Evolutionary conservation across 768 basidiomycete genomes (phyloP), one percentile per base, ranked within the genome.

Genomic region (Leccinum incarnatum): DNA sequence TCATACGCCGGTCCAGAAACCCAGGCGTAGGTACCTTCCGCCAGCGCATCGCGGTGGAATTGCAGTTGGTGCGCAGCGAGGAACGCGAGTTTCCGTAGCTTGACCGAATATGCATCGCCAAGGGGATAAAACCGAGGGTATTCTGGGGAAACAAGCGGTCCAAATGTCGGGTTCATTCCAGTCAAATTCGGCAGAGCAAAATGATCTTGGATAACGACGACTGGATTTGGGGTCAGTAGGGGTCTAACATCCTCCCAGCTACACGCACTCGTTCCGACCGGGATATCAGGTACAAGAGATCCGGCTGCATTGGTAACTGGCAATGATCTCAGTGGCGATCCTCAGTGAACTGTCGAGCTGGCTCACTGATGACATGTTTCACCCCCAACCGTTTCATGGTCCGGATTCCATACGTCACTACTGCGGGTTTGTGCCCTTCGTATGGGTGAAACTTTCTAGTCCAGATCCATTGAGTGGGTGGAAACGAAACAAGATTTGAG

Each of bases 1-100:
- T 95, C 93, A 68, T 95, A 95, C 8, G 91, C 90, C 14, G 94
- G 93, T 0, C 94, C 93, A 30, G 85, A 82, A 49, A 95, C 93
- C 90, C 91, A 95, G 1, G 92, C 92, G 64, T 95, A 95, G 2
- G 82, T 84, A 0, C 94, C 93, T 69, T 95, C 93, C 2, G 82
- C 83, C 12, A 95, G 76, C 3, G 86, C 85, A 27, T 77, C 75
- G 3, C 75, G 72, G 4, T 74, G 72, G 7, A 93, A 70, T 2
- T 76, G 71, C 36, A 95, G 81, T 23, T 81, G 69, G 63, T 88
- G 80, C 0, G 91, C 83, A 0, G 92, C 86, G 19, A 83, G 79
- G 74, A 93, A 95, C 0, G 83, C 82, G 12, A 86, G 75, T 4
- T 85, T 83, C n/a, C 91, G 85, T 19, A 95, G 78, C 2, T 75